Evolutionary conservation across 2,329 filamentous ascomycete species (phyloP), one percentile per base, ranked within the genome.

Genomic region (Colletotrichum higginsianum): DNA sequence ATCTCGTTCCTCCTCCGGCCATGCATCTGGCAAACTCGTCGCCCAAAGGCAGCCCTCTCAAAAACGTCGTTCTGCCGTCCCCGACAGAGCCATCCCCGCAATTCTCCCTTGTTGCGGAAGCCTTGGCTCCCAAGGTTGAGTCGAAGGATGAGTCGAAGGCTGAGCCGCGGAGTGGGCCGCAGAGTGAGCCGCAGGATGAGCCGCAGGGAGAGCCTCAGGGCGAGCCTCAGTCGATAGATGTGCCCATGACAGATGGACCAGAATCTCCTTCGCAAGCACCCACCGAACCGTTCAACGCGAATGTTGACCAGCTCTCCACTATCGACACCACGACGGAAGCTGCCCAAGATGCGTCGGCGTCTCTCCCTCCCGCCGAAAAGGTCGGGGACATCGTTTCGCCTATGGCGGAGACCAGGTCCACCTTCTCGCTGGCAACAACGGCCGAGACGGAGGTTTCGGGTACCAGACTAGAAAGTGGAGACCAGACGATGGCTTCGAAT

Each of bases 61-160:
- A 88, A 78, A 86, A 88, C 60, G 85, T 88, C 46, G 79, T 86
- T 38, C 71, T 86, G 18, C 82, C 81, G 12, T 87, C 86, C 12
- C 85, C 86, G 0, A 84, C 82, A 0, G 82, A 85, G 23, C 76
- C 80, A 18, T 73, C 74, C 21, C 73, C 75, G 9, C 77, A 77
- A 18, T 61, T 75, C 5, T 55, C 74, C 11, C 67, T 73, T n/a
- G 69, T 66, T 21, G 49, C 60, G 15, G 70, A 69, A 42, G 55
- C 56, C 12, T 46, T 72, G 26, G 42, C 71, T n/a, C 52, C 68
- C 6, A 52, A 56, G 7, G 61, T 63, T 16, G 68, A 67, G 40
- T 26, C 23, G 26, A 40, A 66, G 52, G 56, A 9, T 21, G 64
- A 67, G 44, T 23, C 21, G 21, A 23, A 23, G 21, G 21, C 13